phyloP scores from a whole-genome alignment of 345 rosid species.

The Ceriops decandra region DNA sequence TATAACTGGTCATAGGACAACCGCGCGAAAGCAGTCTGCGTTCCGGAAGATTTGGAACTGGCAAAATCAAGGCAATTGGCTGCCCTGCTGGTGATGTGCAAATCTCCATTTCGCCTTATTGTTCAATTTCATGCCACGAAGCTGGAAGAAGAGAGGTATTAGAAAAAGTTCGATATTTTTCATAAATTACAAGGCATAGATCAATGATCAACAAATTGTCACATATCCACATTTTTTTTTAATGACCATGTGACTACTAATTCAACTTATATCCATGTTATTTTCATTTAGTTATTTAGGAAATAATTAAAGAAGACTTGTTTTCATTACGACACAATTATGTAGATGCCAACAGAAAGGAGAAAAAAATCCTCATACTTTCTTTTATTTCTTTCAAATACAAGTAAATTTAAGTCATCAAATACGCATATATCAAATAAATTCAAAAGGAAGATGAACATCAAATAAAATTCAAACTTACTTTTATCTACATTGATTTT shows the following conservation, averaged over 20 bases:
- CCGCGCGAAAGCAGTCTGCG: constrained; percentile 12
- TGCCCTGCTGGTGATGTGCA: background rate
- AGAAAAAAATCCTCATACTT: too few relatives aligned
- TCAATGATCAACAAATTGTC: background rate
- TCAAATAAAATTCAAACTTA: too few relatives aligned
- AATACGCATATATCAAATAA: too few relatives aligned
- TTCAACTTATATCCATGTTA: too few relatives aligned
- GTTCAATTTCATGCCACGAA: background rate
- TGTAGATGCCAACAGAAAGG: too few relatives aligned
- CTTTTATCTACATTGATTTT: too few relatives aligned
- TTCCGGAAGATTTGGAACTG: constrained; percentile 7
- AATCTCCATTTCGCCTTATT: background rate
- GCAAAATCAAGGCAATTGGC: background rate
- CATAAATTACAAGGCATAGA: background rate
- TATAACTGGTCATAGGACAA: constrained; percentile 6
- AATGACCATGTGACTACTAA: background rate
- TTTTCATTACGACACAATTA: too few relatives aligned
- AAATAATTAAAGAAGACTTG: too few relatives aligned
- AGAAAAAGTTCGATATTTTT: background rate
- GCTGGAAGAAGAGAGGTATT: background rate
- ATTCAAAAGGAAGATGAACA: too few relatives aligned
- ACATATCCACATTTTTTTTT: background rate
- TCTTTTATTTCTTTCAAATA: too few relatives aligned
- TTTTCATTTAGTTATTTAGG: too few relatives aligned
- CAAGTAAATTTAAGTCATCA: too few relatives aligned